phyloP scores from a whole-genome alignment of 495 filamentous ascomycete genomes.

The Glarea lozoyensis region DNA sequence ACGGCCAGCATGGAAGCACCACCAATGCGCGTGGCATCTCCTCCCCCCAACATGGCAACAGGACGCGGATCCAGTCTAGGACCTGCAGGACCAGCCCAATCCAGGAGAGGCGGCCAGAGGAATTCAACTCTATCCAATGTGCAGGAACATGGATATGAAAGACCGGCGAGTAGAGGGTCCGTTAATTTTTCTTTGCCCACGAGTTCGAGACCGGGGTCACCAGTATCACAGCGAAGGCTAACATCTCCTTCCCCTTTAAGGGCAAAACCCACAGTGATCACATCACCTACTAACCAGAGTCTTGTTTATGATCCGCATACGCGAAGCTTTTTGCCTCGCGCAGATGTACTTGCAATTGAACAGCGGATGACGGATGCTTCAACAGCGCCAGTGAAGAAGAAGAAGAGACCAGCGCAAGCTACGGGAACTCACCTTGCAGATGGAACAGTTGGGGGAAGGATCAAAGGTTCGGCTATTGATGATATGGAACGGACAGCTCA shows the following conservation, averaged over 20 bases:
- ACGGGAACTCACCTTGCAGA: slow-evolving; percentile 37
- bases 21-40: slow-evolving; percentile 36
- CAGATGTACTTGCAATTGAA: slow-evolving; percentile 27
- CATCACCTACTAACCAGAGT: slow-evolving; percentile 21
- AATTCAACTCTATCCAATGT: slow-evolving; percentile 16
- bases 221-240: slow-evolving; percentile 16
- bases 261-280: slow-evolving; percentile 9
- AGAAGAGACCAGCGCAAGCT: slow-evolving; percentile 37
- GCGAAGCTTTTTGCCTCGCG: slow-evolving; percentile 39
- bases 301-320: slow-evolving; percentile 51
- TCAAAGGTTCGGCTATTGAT: slow-evolving; percentile 26
- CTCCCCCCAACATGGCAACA: slow-evolving; percentile 29
- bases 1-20: slow-evolving; percentile 46
- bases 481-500: slow-evolving; percentile 10
- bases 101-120: slow-evolving; percentile 13
- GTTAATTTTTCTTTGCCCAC: slow-evolving; percentile 85
- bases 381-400: slow-evolving; percentile 42
- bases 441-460: slow-evolving; percentile 25
- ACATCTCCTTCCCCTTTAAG: slow-evolving; percentile 20
- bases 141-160: slow-evolving; percentile 27
- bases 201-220: slow-evolving; percentile 30
- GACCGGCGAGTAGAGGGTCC: slow-evolving; percentile 55
- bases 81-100: slow-evolving; percentile 11
- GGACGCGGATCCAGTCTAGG: slow-evolving; percentile 37
- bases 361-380: slow-evolving; percentile 35